These are phyloP conservation scores for Colletotrichum sublineola DNA, from an alignment of 2,329 filamentous ascomycete genomes.

Conservation along the genomic window DNA sequence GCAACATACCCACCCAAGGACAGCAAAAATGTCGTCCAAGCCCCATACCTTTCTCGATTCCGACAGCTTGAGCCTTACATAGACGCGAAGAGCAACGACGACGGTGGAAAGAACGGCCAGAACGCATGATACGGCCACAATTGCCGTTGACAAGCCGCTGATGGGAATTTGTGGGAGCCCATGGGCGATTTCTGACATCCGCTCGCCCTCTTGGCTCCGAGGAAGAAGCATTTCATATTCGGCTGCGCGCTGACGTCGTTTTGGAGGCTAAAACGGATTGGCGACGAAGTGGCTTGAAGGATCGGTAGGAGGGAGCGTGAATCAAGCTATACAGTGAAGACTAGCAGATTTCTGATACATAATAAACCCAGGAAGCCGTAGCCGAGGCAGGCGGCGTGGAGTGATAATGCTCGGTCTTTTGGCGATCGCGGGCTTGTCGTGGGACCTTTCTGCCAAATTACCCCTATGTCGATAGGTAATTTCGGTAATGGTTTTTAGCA, in stretches of 20 bases:
- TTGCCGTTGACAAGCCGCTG: background rate
- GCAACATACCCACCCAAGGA: conserved; percentile 32
- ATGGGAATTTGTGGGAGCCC: background rate
- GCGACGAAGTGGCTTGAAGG: background rate
- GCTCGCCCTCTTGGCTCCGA: background rate
- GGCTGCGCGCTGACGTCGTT: background rate
- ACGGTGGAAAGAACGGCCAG: background rate
- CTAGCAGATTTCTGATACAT: background rate
- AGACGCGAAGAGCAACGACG: conserved; percentile 24
- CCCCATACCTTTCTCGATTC: conserved; percentile 18
- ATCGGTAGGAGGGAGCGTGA: background rate
- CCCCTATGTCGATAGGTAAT: background rate
- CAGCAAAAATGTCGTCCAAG: conserved; percentile 39
- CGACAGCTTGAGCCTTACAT: conserved; percentile 30
- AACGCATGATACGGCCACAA: background rate
- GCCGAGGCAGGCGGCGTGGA: too few relatives aligned
- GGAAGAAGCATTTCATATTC: background rate
- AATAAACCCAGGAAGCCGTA: background rate
- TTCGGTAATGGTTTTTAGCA: background rate
- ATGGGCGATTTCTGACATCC: background rate
- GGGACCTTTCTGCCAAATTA: background rate
- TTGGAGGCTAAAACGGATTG: background rate
- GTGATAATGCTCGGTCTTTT: too few relatives aligned
- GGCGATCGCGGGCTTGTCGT: background rate
- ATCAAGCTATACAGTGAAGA: background rate